These are phyloP conservation scores for Sphagnum fallax DNA, from an alignment of 228 moss, liverwort and hornwort species.

Conservation along the genomic window DNA sequence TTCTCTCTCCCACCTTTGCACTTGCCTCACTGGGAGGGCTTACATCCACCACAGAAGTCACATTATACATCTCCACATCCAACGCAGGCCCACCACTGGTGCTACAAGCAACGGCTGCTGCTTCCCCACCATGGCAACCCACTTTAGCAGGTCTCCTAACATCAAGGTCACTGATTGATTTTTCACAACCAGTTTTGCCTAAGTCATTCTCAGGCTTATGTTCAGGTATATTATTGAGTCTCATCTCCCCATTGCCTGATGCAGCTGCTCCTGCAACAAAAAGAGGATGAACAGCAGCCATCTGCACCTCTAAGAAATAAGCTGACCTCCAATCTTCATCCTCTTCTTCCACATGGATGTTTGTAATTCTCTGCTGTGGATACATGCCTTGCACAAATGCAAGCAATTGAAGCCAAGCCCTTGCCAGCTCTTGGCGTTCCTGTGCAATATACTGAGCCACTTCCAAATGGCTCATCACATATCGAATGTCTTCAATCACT, in stretches of 20 bases:
- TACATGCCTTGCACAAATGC: constrained; percentile 90
- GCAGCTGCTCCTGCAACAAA: constrained; percentile 75
- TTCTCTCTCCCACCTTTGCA: constrained; percentile 30
- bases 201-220: constrained; percentile 11
- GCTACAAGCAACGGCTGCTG: constrained; percentile 26
- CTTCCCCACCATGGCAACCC: constrained; percentile 35
- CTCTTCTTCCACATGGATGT: constrained; percentile 85
- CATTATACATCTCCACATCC: constrained; percentile 85
- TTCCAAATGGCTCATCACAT: constrained; percentile 87
- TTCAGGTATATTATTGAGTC: constrained; percentile 26
- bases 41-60: constrained; percentile 34
- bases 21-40: constrained; percentile 24
- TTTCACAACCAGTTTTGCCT: constrained; percentile 19
- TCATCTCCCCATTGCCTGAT: constrained; percentile 19
- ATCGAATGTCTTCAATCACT: constrained; percentile 70
- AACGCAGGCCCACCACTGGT: constrained; percentile 26
- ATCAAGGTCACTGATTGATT: constrained; percentile 14
- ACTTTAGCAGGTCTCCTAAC: constrained; percentile 41
- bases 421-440: constrained; percentile 66
- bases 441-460: constrained; percentile 71
- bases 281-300: constrained; percentile 75
- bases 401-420: constrained; percentile 73
- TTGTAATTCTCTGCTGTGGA: constrained; percentile 68
- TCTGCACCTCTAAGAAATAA: constrained; percentile 56
- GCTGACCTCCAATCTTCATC: constrained; percentile 71